A percentile compares a stretch with the other conserved stretches of the same genome.
phyloP scores from a whole-genome alignment of 1,284 basidiomycete genomes.

The Cryptococcus sp. region DNA sequence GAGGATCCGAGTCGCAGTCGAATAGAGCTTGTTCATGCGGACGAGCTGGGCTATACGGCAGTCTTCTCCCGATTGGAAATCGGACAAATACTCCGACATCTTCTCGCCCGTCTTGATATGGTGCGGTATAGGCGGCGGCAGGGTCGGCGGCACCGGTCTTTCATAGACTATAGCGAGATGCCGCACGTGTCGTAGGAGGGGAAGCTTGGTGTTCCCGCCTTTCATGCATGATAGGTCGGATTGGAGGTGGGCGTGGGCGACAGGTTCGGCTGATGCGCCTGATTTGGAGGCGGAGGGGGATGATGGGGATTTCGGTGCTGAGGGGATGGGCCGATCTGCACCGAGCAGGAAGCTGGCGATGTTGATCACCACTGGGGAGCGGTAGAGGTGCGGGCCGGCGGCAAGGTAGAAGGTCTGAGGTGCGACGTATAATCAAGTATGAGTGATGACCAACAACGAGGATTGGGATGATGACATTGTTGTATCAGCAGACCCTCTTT shows the following conservation, averaged over 20 bases:
- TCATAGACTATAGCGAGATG: not conserved
- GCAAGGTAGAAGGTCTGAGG: not conserved
- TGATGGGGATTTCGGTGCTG: not conserved
- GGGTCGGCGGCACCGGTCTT: not conserved
- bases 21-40: not conserved
- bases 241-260: not conserved
- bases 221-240: not conserved
- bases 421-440: too few species aligned
- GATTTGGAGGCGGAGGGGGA: not conserved
- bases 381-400: not conserved
- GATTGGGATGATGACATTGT: not conserved
- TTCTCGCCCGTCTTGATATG: not conserved
- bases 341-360: not conserved
- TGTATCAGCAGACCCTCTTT: not conserved
- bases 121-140: too few species aligned
- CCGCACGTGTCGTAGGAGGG: not conserved
- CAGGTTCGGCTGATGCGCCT: not conserved
- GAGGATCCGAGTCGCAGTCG: not conserved
- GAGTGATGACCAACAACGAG: not conserved
- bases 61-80: not conserved
- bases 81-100: too few species aligned
- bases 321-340: not conserved
- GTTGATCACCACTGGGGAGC: not conserved
- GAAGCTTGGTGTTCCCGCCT: not conserved
- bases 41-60: not conserved